Base-by-base conservation (phyloP, 2,329 filamentous ascomycete species). In the Shiraia sp. region DNA sequence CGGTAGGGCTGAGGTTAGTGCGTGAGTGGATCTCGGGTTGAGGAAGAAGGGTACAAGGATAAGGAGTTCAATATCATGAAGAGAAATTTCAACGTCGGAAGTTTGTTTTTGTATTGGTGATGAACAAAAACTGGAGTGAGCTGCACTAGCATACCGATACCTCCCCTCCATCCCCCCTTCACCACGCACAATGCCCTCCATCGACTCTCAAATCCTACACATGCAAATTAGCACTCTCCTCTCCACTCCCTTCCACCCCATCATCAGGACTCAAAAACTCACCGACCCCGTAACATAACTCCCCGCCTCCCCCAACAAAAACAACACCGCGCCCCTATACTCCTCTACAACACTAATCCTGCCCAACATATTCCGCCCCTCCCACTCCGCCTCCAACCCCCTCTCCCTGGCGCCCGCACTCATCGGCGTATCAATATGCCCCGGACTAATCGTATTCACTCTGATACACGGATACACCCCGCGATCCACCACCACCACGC, bases 211-310 rank as follows among this genome's bases (percentile, higher is more conserved):
- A 54, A 49, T 71, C 68, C 36, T 54, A n/a, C 22, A 14, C 17
- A 6, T 30, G 12, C 6, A 15, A n/a, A 8, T 17, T 12, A n/a
- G 17, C 13, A n/a, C 10, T 4, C n/a, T 19, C 15, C 6, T 35
- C 14, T n/a, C n/a, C n/a, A n/a, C n/a, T n/a, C 7, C 14, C 10
- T 19, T 5, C 5, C 26, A 22, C 5, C 12, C 24, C 10, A 35
- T 17, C 4, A 17, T 9, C 15, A 19, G 16, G 24, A 25, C 2
- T 23, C 27, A 35, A 8, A 13, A 47, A n/a, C 45, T 34, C 35
- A 53, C 49, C 14, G 71, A 63, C 15, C 71, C 80, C 3, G 81
- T 84, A 42, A 90, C 82, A 68, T 90, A 92, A 35, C 75, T 76
- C 36, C 82, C 82, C 15, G 47, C 55, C 4, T 55, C 51, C 1